A percentile compares a stretch with the other conserved stretches of the same genome.
Evolutionary conservation across 2,329 filamentous ascomycete genomes (phyloP).

Genomic region (Aspergillus sp.): DNA sequence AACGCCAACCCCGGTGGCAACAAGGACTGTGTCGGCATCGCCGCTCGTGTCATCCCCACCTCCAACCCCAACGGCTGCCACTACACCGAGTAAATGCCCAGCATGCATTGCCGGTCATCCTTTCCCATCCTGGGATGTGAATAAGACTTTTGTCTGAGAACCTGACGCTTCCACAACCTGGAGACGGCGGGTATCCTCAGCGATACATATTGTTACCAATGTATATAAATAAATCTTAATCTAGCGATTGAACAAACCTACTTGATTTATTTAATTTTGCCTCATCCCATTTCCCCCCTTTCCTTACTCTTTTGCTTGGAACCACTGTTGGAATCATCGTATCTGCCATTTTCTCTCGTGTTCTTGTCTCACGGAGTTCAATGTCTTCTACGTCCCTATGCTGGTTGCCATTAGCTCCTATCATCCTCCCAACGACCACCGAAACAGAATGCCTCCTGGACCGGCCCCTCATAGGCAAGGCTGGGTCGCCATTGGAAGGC

Average conservation of each 20-base stretch:
- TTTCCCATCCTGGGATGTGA: background rate
- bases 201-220: background rate
- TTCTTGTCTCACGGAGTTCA: background rate
- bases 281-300: too few relatives aligned
- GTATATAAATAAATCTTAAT: background rate
- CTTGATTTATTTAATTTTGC: background rate
- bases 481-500: background rate
- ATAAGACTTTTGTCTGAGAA: background rate
- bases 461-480: background rate
- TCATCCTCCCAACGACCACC: background rate
- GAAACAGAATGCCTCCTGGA: background rate
- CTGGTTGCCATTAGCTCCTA: background rate
- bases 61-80: constrained; percentile 24
- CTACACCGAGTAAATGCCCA: constrained; percentile 24
- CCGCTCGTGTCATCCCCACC: constrained; percentile 24
- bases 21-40: constrained; percentile 35
- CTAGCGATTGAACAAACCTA: background rate
- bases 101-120: background rate
- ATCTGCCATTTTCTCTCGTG: background rate
- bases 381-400: background rate
- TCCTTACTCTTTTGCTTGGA: too few relatives aligned
- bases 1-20: constrained; percentile 31
- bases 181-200: background rate
- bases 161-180: background rate
- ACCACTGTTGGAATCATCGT: background rate